Base-by-base conservation (phyloP, 495 filamentous ascomycete species). In the Gamarada debralockiae region DNA sequence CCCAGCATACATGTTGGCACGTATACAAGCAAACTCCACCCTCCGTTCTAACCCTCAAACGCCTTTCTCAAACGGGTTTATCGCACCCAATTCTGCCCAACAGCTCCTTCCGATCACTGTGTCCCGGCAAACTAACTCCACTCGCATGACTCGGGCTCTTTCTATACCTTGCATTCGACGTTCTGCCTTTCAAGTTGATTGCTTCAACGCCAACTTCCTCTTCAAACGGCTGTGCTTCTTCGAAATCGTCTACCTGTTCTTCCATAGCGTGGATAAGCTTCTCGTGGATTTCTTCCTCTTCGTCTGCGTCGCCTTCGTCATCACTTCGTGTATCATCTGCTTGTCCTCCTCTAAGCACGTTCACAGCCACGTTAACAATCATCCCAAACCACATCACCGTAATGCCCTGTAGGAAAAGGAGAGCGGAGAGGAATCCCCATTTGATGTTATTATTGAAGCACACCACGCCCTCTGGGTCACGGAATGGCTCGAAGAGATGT, bases 291-390 rank as follows among this genome's bases (percentile, higher is more conserved):
- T 45, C 40, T 18, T 52, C 48, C 31, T 56, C 48, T 20, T 58
- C 59, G 18, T 76, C 73, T 2, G 76, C 74, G 15, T 82, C 85
- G 21, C 71, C 87, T 62, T 97, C 92, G 55, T 90, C 90, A 56
- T 96, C 92, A 64, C 89, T 95, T 44, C 92, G 83, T 24, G 79
- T 77, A 61, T 97, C 92, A 48, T 95, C 92, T 21, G 92, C 91
- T 23, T 79, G 75, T n/a, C 79, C 78, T 22, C 89, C 90, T 41
- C 72, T 79, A 15, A 97, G 59, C 1, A 96, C 87, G 25, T 80
- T 81, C 46, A 82, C 71, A 17, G 90, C 92, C 1, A 97, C 87
- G 22, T 80, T 78, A 23, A 89, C 62, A 61, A 97, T 95, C 83
- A 96, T 86, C 59, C 72, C 78, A 65, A 97, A 95, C 92, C 92